Base-by-base conservation (phyloP, 768 basidiomycete genomes). In the Macrolepiota fuliginosa region DNA sequence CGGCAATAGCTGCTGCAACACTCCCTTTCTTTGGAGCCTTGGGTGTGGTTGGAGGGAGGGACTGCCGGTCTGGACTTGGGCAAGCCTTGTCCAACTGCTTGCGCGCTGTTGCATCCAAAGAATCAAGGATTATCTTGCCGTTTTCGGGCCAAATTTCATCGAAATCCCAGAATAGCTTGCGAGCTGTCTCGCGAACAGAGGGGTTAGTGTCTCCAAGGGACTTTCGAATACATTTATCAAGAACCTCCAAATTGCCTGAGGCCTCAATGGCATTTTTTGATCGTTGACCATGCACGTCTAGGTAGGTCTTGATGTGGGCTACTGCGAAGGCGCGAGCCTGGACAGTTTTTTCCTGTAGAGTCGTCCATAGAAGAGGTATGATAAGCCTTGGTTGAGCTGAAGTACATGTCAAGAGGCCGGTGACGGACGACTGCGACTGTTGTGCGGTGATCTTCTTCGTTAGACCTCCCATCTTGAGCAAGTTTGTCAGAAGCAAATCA, bases 361-460 rank as follows among this genome's bases (percentile, higher is more conserved):
- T 82, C 24, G 78, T 75, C 80, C 81, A 88, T 19, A 98, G 74
- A 50, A 93, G 80, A 10, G 89, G 81, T 3, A 96, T 71, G 58
- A 91, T 70, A 3, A 83, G 71, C 29, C 89, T 86, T 10, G 94
- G 88, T 63, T 88, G 89, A 51, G 85, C 79, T 2, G 92, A 88
- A 1, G 88, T 83, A 66, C 90, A 74, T 1, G 78, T 79, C 19
- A 98, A 84, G 62, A 98, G 77, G n/a, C 79, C 74, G 1, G 81
- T 79, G 9, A 92, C 82, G 1, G 86, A 79, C 1, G 81, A 77
- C 71, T 98, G 97, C 0, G 96, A 92, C 62, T 89, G 89, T 59
- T 93, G 88, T 3, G 91, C 93, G 24, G 87, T 84, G 52, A 98
- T 87, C 72, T 96, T 96, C 76, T 99, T 99, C 35, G 96, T 98